Conservation (phyloP, 352 stramenopile genomes). For the Globisporangium megalacanthum region DNA sequence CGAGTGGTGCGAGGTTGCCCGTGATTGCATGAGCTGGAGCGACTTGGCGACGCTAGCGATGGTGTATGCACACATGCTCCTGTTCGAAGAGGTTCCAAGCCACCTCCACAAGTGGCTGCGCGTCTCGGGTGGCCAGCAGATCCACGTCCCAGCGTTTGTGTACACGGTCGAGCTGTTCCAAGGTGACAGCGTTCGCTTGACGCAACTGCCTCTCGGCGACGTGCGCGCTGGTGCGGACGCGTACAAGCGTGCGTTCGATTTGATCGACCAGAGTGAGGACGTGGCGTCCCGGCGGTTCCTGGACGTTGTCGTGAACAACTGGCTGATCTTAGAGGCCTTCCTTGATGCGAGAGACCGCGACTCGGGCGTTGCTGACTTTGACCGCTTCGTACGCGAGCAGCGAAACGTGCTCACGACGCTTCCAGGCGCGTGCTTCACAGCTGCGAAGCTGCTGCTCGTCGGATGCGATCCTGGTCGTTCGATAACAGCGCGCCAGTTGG, state of each 20-base stretch:
- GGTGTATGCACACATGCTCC: slow-evolving; percentile 11
- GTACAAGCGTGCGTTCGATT: slow-evolving; percentile 4
- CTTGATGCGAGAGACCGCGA: not conserved
- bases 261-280: not conserved
- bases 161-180: slow-evolving; percentile 8
- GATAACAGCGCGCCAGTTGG: not conserved
- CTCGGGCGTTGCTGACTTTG: not conserved
- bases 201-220: not conserved
- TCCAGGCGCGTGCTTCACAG: slow-evolving; percentile 10
- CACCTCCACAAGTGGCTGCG: slow-evolving; percentile 14
- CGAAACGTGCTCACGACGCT: not conserved
- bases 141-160: slow-evolving; percentile 6
- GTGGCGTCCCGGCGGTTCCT: not conserved
- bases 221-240: not conserved
- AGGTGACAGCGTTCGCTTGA: not conserved
- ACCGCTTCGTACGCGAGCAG: slow-evolving; percentile 5
- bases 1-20: slow-evolving; percentile 11
- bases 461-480: not conserved
- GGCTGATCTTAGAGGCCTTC: slow-evolving; percentile 7
- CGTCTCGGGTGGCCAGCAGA: slow-evolving; percentile 5
- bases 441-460: slow-evolving; percentile 4
- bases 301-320: slow-evolving; percentile 11
- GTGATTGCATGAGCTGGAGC: slow-evolving; percentile 4
- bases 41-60: slow-evolving; percentile 8
- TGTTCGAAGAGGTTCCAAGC: slow-evolving; percentile 11